Conservation (phyloP, 2,329 filamentous ascomycete species). For the Cordyceps pruinosa region DNA sequence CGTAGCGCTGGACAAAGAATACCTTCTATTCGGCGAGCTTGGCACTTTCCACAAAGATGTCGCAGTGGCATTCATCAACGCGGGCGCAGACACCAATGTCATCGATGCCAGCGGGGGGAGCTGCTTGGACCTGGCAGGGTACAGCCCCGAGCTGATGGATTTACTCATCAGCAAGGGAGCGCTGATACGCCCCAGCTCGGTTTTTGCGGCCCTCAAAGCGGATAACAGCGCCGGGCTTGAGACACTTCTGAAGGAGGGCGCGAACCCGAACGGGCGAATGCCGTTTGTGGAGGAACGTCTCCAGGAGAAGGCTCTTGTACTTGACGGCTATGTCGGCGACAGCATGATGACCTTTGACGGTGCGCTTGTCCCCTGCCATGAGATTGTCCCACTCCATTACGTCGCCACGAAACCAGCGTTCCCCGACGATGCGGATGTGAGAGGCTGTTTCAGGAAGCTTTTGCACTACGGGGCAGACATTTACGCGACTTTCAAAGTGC, state of each 20-base stretch:
- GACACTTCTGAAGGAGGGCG: neutral
- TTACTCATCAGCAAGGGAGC: constrained; percentile 9
- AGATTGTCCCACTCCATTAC: neutral
- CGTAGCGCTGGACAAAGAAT: neutral
- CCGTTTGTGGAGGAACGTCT: neutral
- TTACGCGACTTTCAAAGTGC: neutral
- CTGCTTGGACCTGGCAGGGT: constrained; percentile 11
- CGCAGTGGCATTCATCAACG: neutral
- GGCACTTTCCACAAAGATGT: constrained; percentile 8
- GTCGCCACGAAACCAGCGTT: neutral
- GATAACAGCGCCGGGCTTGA: neutral
- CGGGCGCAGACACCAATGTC: constrained; percentile 12
- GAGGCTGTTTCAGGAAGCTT: neutral
- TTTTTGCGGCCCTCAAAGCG: constrained; percentile 11
- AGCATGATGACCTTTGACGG: neutral
- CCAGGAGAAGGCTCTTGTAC: neutral
- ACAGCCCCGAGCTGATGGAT: constrained; percentile 6
- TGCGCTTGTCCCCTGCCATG: neutral
- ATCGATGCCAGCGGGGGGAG: constrained; percentile 6
- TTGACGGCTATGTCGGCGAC: neutral
- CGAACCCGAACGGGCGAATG: neutral
- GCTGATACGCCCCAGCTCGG: neutral
- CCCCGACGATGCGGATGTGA: neutral
- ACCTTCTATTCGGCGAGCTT: neutral
- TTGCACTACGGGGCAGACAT: neutral